Conservation (phyloP, 2,329 filamentous ascomycete genomes). For the Penicillium sp. region DNA sequence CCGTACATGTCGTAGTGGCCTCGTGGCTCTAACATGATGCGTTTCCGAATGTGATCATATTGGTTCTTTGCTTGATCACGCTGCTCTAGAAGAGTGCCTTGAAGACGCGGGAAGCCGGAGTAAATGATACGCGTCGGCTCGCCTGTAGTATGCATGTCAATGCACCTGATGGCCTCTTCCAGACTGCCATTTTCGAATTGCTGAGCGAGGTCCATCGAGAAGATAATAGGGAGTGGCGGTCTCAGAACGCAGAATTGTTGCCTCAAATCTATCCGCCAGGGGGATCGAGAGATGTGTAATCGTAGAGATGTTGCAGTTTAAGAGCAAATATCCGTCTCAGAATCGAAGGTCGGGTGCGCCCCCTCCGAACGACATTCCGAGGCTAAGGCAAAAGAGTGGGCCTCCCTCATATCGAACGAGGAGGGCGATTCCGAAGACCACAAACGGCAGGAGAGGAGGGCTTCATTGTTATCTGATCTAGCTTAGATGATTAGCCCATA, state of each 20-base stretch:
- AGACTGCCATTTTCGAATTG: conserved; percentile 1
- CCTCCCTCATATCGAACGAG: neutral
- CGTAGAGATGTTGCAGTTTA: neutral
- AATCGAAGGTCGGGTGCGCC: neutral
- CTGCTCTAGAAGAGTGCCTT: conserved; percentile 46
- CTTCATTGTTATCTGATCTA: neutral
- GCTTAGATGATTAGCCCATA: neutral
- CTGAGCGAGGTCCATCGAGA: conserved; percentile 3
- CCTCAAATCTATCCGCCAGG: neutral
- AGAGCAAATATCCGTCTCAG: neutral
- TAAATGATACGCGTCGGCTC: conserved; percentile 53
- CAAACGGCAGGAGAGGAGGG: neutral
- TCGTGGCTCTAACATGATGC: conserved; percentile 51
- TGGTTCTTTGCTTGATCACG: conserved; percentile 40
- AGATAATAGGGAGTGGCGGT: too few relatives aligned
- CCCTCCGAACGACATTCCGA: neutral
- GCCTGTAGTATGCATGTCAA: conserved; percentile 53
- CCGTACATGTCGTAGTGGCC: conserved; percentile 57
- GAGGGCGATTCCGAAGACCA: neutral
- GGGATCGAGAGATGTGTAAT: too few relatives aligned
- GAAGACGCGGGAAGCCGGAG: conserved; percentile 41
- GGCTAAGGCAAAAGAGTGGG: neutral
- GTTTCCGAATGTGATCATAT: conserved; percentile 44
- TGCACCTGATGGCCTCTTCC: conserved; percentile 28
- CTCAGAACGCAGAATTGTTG: too few relatives aligned